Evolutionary conservation across 768 basidiomycete genomes (phyloP), one percentile per base, ranked within the genome.

Genomic region (Lentinula raphanica): DNA sequence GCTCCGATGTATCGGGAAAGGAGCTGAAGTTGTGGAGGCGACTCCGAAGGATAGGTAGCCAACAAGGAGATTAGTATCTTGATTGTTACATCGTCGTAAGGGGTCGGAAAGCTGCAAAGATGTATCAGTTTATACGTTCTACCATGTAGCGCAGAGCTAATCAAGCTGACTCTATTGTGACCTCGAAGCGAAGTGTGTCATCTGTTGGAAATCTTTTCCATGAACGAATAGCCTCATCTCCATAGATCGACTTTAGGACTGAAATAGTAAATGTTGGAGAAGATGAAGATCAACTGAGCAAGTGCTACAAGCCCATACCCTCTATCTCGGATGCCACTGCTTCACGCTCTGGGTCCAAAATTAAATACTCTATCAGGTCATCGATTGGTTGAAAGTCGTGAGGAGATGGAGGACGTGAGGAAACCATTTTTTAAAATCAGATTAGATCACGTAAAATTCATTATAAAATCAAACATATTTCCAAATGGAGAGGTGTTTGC

Each of bases 161-260:
- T 19, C n/a, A 19, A 31, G 73, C 82, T 76, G 72, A 92, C 91
- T 73, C 84, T 46, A 89, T 68, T 21, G 76, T 71, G 31, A 86
- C 76, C 65, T 86, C 82, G 65, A 88, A 92, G 28, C 90, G 84
- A 53, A 88, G 74, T 2, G 74, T 75, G 50, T 54, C 51, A 35
- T 58, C 40, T 1, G 70, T 76, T 21, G 70, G 68, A 27, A 62
- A 57, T 17, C 54, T 48, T 5, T 51, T 56, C 84, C 86, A 91
- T 31, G 84, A 68, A n/a, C 73, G 76, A 38, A 92, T 74, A 13
- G 85, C 76, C 40, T 81, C 73, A 8, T 87, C 83, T 40, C 90
- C 90, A 64, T 92, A 93, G 64, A 93, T 93, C 25, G 89, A 89
- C 67, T 84, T 86, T n/a, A 93, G 72, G 15, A 88, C 91, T 88